These are phyloP conservation scores for Trametes gibbosa DNA, from an alignment of 768 basidiomycete species.

Conservation along the genomic window DNA sequence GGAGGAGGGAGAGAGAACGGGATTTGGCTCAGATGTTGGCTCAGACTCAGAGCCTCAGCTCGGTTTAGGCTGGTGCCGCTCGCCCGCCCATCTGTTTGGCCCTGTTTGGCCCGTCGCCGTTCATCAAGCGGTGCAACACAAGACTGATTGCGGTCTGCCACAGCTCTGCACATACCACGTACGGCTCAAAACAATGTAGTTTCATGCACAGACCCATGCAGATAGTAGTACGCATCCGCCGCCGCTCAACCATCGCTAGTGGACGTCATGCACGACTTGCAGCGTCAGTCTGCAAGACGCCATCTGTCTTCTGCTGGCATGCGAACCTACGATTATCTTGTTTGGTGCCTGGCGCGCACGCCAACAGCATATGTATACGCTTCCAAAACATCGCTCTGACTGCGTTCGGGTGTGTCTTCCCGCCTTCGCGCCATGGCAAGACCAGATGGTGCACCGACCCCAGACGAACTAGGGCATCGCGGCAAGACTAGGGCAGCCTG, in stretches of 20 bases:
- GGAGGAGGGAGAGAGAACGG: not conserved
- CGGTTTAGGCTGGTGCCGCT: no score
- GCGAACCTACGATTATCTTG: not conserved
- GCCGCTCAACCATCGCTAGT: not conserved
- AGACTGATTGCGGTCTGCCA: no score
- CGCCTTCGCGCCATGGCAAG: not conserved
- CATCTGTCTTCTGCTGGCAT: not conserved
- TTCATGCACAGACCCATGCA: no score
- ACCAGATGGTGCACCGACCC: not conserved
- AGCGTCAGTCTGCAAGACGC: not conserved
- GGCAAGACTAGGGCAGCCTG: no score
- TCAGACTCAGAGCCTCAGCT: no score
- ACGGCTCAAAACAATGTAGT: no score
- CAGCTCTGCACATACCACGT: no score
- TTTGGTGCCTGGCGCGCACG: not conserved
- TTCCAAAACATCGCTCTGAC: not conserved
- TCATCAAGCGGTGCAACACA: slow-evolving; percentile 1
- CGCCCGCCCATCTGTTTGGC: not conserved
- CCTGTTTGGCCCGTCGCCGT: slow-evolving; percentile 1
- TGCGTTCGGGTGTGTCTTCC: not conserved
- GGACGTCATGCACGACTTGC: not conserved
- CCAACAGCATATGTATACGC: not conserved
- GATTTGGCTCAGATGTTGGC: no score
- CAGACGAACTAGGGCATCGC: not conserved
- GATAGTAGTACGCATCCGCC: no score